Percentiles rank a stretch among this genome's conserved stretches.
phyloP scores from a whole-genome alignment of 164 flowering plant species.

The Aristolochia californica region DNA sequence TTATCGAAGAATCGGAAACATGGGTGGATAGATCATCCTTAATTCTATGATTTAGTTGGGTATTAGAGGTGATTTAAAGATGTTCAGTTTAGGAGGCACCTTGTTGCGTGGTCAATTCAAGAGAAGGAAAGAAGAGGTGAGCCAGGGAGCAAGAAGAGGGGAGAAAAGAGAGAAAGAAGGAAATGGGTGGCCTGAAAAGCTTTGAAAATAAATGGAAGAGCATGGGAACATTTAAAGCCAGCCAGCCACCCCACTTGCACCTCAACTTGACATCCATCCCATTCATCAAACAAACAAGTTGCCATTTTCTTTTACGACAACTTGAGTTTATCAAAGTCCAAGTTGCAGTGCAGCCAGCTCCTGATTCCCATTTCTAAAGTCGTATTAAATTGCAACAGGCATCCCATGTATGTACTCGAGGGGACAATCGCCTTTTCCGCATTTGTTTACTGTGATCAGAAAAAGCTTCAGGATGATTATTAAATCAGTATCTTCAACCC shows the following conservation, averaged over 20 bases:
- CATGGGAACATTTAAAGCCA: slow-evolving; percentile 20
- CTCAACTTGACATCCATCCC: slow-evolving; percentile 18
- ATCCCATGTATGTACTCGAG: not conserved
- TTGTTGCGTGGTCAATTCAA: slow-evolving; percentile 6
- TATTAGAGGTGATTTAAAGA: too few relatives aligned
- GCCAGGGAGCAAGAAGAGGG: slow-evolving; percentile 1
- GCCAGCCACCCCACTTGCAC: slow-evolving; percentile 24
- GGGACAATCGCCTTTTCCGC: too few relatives aligned
- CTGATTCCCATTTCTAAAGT: slow-evolving; percentile 10
- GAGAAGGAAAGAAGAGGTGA: not conserved
- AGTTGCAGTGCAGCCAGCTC: slow-evolving; percentile 12
- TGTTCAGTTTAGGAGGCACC: not conserved
- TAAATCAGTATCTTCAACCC: not conserved
- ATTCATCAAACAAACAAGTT: slow-evolving; percentile 16
- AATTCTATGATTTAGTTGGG: too few relatives aligned
- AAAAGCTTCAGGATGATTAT: not conserved
- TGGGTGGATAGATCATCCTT: too few relatives aligned
- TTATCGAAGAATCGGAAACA: too few relatives aligned
- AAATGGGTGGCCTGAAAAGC: slow-evolving; percentile 22
- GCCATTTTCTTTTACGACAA: too few relatives aligned
- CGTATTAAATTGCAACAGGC: slow-evolving; percentile 8
- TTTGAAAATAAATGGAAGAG: slow-evolving; percentile 19
- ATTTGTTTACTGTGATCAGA: not conserved
- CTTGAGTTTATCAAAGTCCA: slow-evolving; percentile 13
- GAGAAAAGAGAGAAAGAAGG: not conserved